Base-by-base conservation (phyloP, 2,329 filamentous ascomycete species). In the Fusarium fracticaudum region DNA sequence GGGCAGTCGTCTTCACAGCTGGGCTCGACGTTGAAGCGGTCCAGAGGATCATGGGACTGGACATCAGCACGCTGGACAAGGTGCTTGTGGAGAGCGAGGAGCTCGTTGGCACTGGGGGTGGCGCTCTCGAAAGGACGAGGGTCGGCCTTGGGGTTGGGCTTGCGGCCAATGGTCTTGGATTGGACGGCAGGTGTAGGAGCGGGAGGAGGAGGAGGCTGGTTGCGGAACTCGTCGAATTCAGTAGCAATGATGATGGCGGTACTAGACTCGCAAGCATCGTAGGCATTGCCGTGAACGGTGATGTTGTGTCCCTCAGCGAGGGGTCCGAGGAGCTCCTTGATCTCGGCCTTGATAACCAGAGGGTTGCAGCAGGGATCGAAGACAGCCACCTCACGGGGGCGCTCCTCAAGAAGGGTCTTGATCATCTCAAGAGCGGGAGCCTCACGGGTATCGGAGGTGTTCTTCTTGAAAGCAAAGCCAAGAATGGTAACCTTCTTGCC, bases 381-480 rank as follows among this genome's bases (percentile, higher is more conserved):
- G 64, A 94, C 88, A 54, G 90, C 87, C 58, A 94, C 87, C 79
- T 92, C 89, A 9, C 84, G 84, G 0, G 91, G 89, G 35, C 87
- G 86, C 79, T 94, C 92, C 69, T 91, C 88, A 15, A 92, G 84
- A 26, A 95, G 84, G 18, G 87, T 87, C 72, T 88, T 88, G 81
- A 94, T 89, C 72, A 94, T 89, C 74, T 91, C 90, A 29, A 93
- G 86, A 1, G 92, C 91, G 1, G 92, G 89, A 48, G 89, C 91
- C 80, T 94, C 93, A 43, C 93, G 88, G 10, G 92, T 93, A 79
- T 95, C 93, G 29, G 89, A 90, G 1, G 93, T 95, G 80, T 94
- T 89, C 83, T 93, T 93, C 86, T 96, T 95, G 84, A 94, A 95
- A 14, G 93, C 91, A 75, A 92, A 95, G 8, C 93, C 93, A 11